These are phyloP conservation scores for Melampsora americana DNA, from an alignment of 1,284 basidiomycete species.

Conservation along the genomic window DNA sequence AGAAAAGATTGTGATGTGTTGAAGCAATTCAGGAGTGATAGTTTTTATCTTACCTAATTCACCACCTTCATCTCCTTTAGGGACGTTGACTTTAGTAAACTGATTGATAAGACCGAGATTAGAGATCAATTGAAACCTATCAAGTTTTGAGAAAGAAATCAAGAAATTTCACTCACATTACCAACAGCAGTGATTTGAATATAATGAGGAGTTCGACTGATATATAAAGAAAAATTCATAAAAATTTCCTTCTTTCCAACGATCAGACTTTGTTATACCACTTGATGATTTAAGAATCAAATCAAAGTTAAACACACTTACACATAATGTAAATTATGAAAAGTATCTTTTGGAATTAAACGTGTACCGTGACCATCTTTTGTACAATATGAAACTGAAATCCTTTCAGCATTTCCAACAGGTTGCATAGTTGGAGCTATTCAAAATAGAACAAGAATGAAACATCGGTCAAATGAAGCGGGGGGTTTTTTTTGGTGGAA, in stretches of 20 bases:
- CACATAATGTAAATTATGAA: conserved; percentile 50
- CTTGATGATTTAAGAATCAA: too few species aligned
- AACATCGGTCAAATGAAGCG: background rate
- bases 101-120: too few species aligned
- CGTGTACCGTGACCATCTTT: conserved; percentile 52
- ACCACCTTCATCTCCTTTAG: conserved; percentile 23
- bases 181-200: conserved; percentile 39
- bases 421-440: conserved; percentile 42
- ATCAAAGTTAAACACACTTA: too few species aligned
- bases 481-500: background rate
- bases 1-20: conserved; percentile 1
- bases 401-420: conserved; percentile 50
- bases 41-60: conserved; percentile 40
- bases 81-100: conserved; percentile 42
- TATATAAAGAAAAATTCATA: too few species aligned
- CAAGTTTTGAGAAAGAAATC: too few species aligned
- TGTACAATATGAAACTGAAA: conserved; percentile 51
- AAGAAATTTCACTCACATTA: conserved; percentile 16
- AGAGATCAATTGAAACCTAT: background rate
- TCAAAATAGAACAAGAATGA: background rate
- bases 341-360: conserved; percentile 51
- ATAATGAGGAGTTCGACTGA: conserved; percentile 36
- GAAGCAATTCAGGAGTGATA: too few species aligned
- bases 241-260: too few species aligned
- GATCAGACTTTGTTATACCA: too few species aligned